phyloP scores from a whole-genome alignment of 129 eudicot genomes.

The Silybum marianum region DNA sequence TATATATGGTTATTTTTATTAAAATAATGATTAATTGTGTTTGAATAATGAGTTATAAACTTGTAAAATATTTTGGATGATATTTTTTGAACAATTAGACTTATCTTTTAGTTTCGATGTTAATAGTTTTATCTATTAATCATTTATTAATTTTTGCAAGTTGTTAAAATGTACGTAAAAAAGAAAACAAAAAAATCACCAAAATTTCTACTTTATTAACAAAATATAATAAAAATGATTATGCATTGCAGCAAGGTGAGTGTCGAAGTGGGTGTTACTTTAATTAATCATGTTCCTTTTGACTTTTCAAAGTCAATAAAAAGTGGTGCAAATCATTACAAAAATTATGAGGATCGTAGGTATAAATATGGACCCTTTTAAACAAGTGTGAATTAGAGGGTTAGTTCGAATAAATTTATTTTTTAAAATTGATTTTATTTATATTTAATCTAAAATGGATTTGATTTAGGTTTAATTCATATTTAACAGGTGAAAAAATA shows the following conservation, averaged over 20 bases:
- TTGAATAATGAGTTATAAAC: no score
- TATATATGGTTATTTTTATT: no score
- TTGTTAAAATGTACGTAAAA: neutral
- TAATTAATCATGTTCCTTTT: neutral
- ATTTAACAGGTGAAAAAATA: no score
- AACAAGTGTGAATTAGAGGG: neutral
- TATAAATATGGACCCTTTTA: neutral
- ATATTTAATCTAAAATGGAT: no score
- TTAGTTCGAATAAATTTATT: no score
- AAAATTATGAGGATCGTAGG: neutral
- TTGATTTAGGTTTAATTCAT: no score
- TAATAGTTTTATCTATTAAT: no score
- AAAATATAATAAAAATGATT: neutral
- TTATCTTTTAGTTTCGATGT: no score
- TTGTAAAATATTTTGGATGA: no score
- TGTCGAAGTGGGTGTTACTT: neutral
- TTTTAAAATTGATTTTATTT: no score
- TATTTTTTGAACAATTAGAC: no score
- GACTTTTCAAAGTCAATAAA: neutral
- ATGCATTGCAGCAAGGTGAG: neutral
- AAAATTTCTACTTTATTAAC: neutral
- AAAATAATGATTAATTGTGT: no score
- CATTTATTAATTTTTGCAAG: neutral
- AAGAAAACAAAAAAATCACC: neutral
- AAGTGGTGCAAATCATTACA: neutral